These are phyloP conservation scores for Tuber umbilicatum DNA, from an alignment of 495 filamentous ascomycete genomes.

Conservation along the genomic window DNA sequence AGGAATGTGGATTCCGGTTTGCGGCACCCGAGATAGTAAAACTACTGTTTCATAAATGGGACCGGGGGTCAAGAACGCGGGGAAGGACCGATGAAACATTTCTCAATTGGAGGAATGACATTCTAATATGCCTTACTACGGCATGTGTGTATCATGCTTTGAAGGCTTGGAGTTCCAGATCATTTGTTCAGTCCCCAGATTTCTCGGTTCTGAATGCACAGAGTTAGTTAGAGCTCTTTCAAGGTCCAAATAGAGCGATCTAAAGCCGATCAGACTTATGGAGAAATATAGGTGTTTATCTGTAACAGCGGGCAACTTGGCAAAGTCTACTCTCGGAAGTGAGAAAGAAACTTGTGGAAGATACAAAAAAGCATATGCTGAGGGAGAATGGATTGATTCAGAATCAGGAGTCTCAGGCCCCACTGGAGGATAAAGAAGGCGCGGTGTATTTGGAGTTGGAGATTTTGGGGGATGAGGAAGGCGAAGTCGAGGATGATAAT, in stretches of 20 bases:
- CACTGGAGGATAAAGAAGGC: too few relatives aligned
- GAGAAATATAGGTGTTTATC: not conserved
- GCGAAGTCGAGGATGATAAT: too few relatives aligned
- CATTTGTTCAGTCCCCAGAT: not conserved
- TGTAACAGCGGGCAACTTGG: not conserved
- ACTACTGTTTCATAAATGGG: not conserved
- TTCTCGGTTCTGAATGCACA: not conserved
- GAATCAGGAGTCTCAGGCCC: too few relatives aligned
- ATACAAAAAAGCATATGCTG: not conserved
- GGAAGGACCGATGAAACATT: not conserved
- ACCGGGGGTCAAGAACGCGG: not conserved
- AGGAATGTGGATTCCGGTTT: not conserved
- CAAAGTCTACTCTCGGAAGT: not conserved
- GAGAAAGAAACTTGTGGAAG: not conserved
- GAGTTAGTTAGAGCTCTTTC: not conserved
- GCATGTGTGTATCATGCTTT: not conserved
- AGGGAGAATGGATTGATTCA: too few relatives aligned
- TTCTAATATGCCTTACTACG: not conserved
- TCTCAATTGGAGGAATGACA: not conserved
- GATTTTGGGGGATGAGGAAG: too few relatives aligned
- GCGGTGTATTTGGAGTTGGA: too few relatives aligned
- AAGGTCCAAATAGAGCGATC: not conserved
- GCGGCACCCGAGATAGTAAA: not conserved
- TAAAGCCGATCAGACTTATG: not conserved
- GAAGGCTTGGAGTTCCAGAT: not conserved